Percentiles rank a stretch among this genome's conserved stretches.
Conservation (phyloP, 257 asterid species). For the Solanum infundibuliforme region DNA sequence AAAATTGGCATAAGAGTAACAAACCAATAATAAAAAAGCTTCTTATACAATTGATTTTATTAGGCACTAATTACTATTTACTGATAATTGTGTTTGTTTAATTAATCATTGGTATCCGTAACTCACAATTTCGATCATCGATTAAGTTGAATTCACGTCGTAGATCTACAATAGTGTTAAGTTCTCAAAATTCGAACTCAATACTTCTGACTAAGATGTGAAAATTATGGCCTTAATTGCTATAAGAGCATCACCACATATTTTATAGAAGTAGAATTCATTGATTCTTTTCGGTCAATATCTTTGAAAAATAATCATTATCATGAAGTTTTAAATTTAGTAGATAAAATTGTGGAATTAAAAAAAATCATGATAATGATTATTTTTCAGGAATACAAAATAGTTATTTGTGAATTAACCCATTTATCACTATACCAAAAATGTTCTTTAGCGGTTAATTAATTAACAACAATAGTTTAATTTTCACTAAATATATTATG, state of each 20-base stretch:
- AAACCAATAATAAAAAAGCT: not conserved
- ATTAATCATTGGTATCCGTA: not conserved
- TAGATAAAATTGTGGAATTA: not conserved
- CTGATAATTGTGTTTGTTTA: not conserved
- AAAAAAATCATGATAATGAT: not conserved
- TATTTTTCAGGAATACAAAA: not conserved
- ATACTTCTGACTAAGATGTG: not conserved
- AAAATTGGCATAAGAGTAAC: not conserved
- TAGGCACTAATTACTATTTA: not conserved
- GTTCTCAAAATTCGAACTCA: not conserved
- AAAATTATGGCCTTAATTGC: not conserved
- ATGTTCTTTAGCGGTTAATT: no score
- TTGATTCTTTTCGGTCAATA: not conserved
- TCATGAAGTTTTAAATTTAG: not conserved
- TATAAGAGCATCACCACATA: not conserved
- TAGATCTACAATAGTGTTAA: not conserved
- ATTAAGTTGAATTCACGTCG: fast-evolving
- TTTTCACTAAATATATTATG: no score
- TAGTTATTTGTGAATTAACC: not conserved
- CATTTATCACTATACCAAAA: not conserved
- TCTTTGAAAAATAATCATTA: not conserved
- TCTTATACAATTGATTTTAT: not conserved
- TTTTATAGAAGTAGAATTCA: not conserved
- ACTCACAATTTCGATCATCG: not conserved
- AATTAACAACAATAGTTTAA: no score